Evolutionary conservation across 2,329 filamentous ascomycete species (phyloP).

Genomic region (Leptodontidium sp.): DNA sequence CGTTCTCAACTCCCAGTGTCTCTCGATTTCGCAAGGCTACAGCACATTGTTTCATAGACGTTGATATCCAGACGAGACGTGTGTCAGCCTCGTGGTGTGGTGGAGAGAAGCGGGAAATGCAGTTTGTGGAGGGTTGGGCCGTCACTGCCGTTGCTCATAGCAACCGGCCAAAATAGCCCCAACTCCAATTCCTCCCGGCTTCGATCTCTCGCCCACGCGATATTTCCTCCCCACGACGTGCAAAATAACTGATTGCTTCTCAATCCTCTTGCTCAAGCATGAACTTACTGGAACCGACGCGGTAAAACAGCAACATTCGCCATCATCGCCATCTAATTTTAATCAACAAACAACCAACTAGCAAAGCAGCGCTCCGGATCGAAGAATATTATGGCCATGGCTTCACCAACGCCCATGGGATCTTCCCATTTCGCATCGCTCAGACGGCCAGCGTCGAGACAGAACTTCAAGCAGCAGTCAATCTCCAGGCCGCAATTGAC

Average conservation of each 20-base stretch:
- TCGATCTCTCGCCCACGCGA: constrained; percentile 38
- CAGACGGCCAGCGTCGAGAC: constrained; percentile 61
- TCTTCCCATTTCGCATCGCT: constrained; percentile 56
- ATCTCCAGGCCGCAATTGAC: constrained; percentile 53
- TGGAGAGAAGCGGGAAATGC: not conserved
- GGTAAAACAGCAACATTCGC: constrained; percentile 28
- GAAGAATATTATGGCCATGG: constrained; percentile 55
- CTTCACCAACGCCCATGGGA: constrained; percentile 64
- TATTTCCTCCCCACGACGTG: constrained; percentile 39
- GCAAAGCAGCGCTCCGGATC: not conserved
- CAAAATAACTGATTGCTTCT: constrained; percentile 38
- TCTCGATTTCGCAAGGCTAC: not conserved
- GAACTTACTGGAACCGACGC: constrained; percentile 38
- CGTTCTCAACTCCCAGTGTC: not conserved
- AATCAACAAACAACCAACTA: constrained; percentile 18
- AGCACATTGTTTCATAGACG: not conserved
- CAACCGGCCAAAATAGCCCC: constrained; percentile 26
- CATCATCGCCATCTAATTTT: constrained; percentile 32
- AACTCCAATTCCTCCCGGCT: constrained; percentile 3
- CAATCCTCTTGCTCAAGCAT: constrained; percentile 35
- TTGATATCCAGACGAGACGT: not conserved
- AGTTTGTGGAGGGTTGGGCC: not conserved
- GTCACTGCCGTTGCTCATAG: constrained; percentile 4
- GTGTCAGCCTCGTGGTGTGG: not conserved
- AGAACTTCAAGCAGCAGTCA: constrained; percentile 61